Base-by-base conservation (phyloP, 2,329 filamentous ascomycete species). In the Fusarium concolor region DNA sequence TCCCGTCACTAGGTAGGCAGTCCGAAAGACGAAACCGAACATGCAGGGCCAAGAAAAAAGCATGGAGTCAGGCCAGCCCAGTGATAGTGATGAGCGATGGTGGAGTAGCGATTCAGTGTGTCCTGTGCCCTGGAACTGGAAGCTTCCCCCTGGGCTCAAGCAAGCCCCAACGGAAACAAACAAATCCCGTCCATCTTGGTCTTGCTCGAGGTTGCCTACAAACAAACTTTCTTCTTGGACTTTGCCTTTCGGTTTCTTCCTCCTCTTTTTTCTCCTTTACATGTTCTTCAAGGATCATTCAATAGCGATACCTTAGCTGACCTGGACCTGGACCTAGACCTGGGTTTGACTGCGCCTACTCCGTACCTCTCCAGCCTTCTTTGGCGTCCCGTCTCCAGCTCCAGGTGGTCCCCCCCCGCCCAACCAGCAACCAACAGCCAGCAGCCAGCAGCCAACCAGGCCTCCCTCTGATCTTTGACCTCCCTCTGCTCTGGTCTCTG, bases 21-120 rank as follows among this genome's bases (percentile, higher is more conserved):
- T 28, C 26, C 14, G 10, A 50, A 57, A 26, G 44, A 43, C 39
- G 14, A 17, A 51, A 42, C 29, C 12, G 35, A 45, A 18, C 22
- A 37, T 39, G 43, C 35, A 38, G 15, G 28, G 54, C 28, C 60
- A 62, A 62, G 60, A 24, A 62, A 56, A 62, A 62, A 42, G 43
- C 57, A 56, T 42, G 46, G 41, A 55, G 54, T 31, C 61, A 65
- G 46, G 31, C 31, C 24, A 46, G 46, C 15, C 57, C 29, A 54
- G 35, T 18, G 44, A 31, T 47, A 37, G 24, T 35, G 26, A 51
- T 51, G 39, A 38, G 45, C 31, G 17, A 22, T 44, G 44, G 60
- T 56, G 57, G 60, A 62, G 60, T 43, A 24, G 18, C 33, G 50
- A 56, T 52, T 56, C 63, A 51, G 56, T 45, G 62, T 56, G 56